phyloP scores from a whole-genome alignment of 2,329 filamentous ascomycete species.

The Fusarium citri region DNA sequence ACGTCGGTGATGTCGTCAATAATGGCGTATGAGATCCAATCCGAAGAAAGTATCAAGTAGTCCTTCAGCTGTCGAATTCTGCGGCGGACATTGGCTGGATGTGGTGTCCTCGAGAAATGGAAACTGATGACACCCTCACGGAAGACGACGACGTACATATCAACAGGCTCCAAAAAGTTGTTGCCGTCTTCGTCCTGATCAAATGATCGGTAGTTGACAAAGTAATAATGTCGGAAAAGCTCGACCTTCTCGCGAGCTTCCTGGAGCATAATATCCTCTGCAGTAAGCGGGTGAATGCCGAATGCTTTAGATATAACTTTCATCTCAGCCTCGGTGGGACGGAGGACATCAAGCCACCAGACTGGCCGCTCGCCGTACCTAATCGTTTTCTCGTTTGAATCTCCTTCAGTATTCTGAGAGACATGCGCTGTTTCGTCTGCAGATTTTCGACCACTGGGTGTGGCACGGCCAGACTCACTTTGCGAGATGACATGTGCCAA shows the following conservation, averaged over 20 bases:
- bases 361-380: conserved; percentile 85
- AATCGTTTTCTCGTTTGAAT: conserved; percentile 57
- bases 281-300: conserved; percentile 93
- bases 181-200: conserved; percentile 93
- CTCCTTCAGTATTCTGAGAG: conserved; percentile 32
- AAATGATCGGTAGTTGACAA: conserved; percentile 97
- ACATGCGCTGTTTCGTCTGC: conserved; percentile 45
- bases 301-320: conserved; percentile 92
- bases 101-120: conserved; percentile 95
- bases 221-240: conserved; percentile 97
- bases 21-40: conserved; percentile 98
- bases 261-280: conserved; percentile 97
- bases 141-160: conserved; percentile 98
- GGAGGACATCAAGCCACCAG: conserved; percentile 96
- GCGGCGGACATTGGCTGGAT: conserved; percentile 94
- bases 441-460: conserved; percentile 59
- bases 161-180: conserved; percentile 92
- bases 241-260: conserved; percentile 98
- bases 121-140: conserved; percentile 95
- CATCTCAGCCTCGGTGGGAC: conserved; percentile 95
- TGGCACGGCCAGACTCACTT: conserved; percentile 59
- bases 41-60: conserved; percentile 90
- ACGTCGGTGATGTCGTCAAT: conserved; percentile 99
- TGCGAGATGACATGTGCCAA: conserved; percentile 48
- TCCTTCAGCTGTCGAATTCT: conserved; percentile 94